A percentile compares a stretch with the other conserved stretches of the same genome.
Conservation (phyloP, 352 stramenopile genomes). For the Phytophthora hybrid region DNA sequence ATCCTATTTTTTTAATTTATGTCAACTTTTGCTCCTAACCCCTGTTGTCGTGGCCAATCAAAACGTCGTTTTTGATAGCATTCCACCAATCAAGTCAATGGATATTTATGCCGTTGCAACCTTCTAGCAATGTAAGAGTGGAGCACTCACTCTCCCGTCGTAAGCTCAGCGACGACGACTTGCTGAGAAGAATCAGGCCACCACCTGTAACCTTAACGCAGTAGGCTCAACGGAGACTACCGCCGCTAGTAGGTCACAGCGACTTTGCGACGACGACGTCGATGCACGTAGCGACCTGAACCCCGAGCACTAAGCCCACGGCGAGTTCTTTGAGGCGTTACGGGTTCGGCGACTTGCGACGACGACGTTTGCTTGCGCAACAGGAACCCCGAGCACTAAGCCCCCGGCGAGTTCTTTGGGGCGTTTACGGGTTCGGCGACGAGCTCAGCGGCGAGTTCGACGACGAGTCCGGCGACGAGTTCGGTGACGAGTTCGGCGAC, state of each 20-base stretch:
- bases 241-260: not conserved
- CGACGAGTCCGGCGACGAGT: too few relatives aligned
- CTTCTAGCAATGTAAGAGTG: not conserved
- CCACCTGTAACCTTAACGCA: too few relatives aligned
- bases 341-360: not conserved
- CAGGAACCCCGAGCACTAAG: not conserved
- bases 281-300: not conserved
- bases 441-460: too few relatives aligned
- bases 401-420: not conserved
- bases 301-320: not conserved
- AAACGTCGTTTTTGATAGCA: too few relatives aligned
- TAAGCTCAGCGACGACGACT: not conserved
- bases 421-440: not conserved
- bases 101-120: too few relatives aligned
- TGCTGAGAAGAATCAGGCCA: too few relatives aligned
- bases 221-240: not conserved
- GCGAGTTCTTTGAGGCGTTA: not conserved
- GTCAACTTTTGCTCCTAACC: too few relatives aligned
- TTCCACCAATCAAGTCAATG: too few relatives aligned
- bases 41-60: too few relatives aligned
- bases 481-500: too few relatives aligned
- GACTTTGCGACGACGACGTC: not conserved
- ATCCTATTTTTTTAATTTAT: too few relatives aligned
- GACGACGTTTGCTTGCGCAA: not conserved
- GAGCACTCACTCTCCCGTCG: not conserved